Evolutionary conservation across 1,139 yeast species (phyloP), one percentile per base, ranked within the genome.

Genomic region (Lodderomyces theae): DNA sequence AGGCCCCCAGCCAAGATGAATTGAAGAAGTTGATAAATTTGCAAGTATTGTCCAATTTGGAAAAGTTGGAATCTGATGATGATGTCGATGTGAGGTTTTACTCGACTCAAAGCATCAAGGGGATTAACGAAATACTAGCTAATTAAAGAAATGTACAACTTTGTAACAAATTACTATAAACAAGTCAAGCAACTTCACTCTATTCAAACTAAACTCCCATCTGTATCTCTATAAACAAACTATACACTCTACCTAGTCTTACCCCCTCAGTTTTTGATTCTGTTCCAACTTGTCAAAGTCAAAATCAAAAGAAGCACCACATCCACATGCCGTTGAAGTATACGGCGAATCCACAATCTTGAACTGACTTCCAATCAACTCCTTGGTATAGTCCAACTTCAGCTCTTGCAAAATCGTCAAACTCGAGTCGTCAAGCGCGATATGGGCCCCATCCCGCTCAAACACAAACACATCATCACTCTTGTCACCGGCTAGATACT

Each of bases 301-400:
- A 54, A 90, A 80, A 58, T 90, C 96, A 63, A 92, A 92, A 42
- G 96, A 87, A 17, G 95, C 78, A 0, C 98, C 98, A 64, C 98
- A 92, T 0, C 99, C 98, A 66, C 99, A 94, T 38, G 94, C 83
- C 37, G 95, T 84, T 24, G 88, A 82, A 21, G 97, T 83, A 54
- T 86, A 86, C 0, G 96, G 96, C 49, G 95, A 87, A 52, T 89
- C 95, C 19, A 84, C 81, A 36, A 94, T 85, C 58, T 89, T 90
- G 64, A 94, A 94, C 55, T 89, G 92, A 39, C 95, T 85, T 2
- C 99, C 98, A 47, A 94, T 94, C 56, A 94, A 75, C 59, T 94
- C 98, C 18, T 89, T 86, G 0, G 94, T 82, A 57, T 88, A 94
- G 54, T 90, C 97, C 35, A 94, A 69, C 32, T 86, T 87, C 10